A percentile compares a stretch with the other conserved stretches of the same genome.
Conservation (phyloP, 352 stramenopile species). For the Plasmopara halstedii region DNA sequence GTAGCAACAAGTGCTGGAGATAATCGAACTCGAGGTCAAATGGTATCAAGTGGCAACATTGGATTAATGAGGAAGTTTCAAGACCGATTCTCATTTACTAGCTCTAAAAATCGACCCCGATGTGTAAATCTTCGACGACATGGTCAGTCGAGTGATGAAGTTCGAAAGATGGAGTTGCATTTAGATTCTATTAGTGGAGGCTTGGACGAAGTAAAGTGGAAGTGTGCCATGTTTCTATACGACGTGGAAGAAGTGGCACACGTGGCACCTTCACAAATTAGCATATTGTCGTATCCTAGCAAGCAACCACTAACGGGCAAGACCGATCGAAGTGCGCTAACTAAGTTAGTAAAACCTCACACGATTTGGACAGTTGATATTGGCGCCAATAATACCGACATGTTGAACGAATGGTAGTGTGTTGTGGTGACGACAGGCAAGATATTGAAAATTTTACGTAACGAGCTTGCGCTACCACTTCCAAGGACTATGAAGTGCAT, state of each 20-base stretch:
- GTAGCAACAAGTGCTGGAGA: slow-evolving; percentile 5
- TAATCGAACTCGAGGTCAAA: slow-evolving; percentile 14
- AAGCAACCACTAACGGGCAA: slow-evolving; percentile 61
- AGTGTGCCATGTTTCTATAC: slow-evolving; percentile 77
- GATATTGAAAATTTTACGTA: not conserved
- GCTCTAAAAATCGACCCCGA: slow-evolving; percentile 36
- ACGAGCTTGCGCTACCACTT: too few species aligned
- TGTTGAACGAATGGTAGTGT: slow-evolving; percentile 49
- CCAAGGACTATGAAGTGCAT: too few species aligned
- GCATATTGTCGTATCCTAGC: slow-evolving; percentile 62
- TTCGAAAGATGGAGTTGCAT: slow-evolving; percentile 70
- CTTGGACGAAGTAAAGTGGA: slow-evolving; percentile 83
- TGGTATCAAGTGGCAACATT: slow-evolving; percentile 18
- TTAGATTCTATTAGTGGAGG: slow-evolving; percentile 77
- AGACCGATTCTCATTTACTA: slow-evolving; percentile 56
- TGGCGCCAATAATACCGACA: slow-evolving; percentile 53
- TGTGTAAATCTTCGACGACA: slow-evolving; percentile 59
- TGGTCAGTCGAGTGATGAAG: slow-evolving; percentile 62
- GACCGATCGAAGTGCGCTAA: slow-evolving; percentile 50
- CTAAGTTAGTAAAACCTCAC: slow-evolving; percentile 73
- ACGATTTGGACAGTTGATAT: slow-evolving; percentile 82
- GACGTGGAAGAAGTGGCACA: slow-evolving; percentile 75
- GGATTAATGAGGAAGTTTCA: slow-evolving; percentile 82
- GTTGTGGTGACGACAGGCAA: not conserved
- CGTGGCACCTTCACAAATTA: slow-evolving; percentile 72